Evolutionary conservation across 768 basidiomycete genomes (phyloP), one percentile per base, ranked within the genome.

Genomic region (Psilocybe cyanescens): DNA sequence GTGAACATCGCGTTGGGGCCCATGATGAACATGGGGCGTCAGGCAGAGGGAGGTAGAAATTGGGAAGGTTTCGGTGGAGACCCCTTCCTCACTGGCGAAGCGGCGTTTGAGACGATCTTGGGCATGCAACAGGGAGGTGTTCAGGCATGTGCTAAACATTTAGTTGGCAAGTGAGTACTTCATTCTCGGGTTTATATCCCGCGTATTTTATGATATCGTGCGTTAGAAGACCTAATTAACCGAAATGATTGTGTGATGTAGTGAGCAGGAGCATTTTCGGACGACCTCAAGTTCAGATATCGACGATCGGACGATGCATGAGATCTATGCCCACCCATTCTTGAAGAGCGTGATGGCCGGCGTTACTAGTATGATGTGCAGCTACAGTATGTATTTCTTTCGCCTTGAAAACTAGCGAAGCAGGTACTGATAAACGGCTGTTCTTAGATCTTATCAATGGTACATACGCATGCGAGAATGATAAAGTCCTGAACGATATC

Each of bases 21-120:
- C 0, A 92, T 92, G 89, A 95, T 93, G 87, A 95, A 95, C 71
- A 84, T 96, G 79, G 91, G 89, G 1, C 85, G 92, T 16, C 75
- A 89, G 17, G 87, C 91, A 2, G 80, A 85, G 64, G 93, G 90
- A 6, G 95, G 95, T 16, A 81, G 95, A 30, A 94, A 95, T 74
- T 97, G 94, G 92, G 95, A 97, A 79, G 94, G 93, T n/a, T 95
- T 95, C 60, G 94, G 95, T 31, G 93, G 84, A 8, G 95, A 97
- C 72, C 95, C 95, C 0, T 97, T 86, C 76, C 78, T 97, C 14
- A 68, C 84, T n/a, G 94, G 95, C 11, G 93, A 92, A 69, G 79
- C 81, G 1, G 84, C 88, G 3, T 90, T 87, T 59, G 91, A 94
- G 73, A 96, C 94, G 0, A 85, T 96, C 56, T 76, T 91, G 16